These are phyloP conservation scores for Penicillium subrubescens DNA, from an alignment of 495 filamentous ascomycete genomes.

Conservation along the genomic window DNA sequence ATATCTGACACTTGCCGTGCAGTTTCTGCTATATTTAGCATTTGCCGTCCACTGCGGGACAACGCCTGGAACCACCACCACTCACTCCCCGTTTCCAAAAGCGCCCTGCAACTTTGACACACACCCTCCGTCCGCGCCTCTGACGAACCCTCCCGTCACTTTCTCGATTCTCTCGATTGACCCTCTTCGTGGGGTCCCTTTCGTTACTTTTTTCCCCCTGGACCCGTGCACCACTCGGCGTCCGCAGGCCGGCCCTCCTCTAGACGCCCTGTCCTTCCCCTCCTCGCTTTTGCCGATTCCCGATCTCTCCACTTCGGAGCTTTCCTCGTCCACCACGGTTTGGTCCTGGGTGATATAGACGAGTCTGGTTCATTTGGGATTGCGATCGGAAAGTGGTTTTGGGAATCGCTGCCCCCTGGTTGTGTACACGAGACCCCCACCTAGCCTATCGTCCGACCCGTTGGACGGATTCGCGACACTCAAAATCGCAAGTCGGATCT, in stretches of 20 bases:
- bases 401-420: neutral
- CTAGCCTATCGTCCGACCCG: neutral
- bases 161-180: slow-evolving; percentile 3
- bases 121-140: slow-evolving; percentile 6
- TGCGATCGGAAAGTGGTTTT: neutral
- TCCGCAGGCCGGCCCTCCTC: slow-evolving; percentile 2
- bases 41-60: slow-evolving; percentile 32
- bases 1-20: slow-evolving; percentile 35
- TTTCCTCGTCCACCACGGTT: slow-evolving; percentile 12
- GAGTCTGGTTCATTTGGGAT: neutral
- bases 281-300: slow-evolving; percentile 21
- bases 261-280: slow-evolving; percentile 9
- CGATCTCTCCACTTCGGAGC: slow-evolving; percentile 6
- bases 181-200: slow-evolving; percentile 10
- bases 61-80: slow-evolving; percentile 30
- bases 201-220: neutral
- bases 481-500: slow-evolving; percentile 26
- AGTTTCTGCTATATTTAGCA: slow-evolving; percentile 48
- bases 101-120: slow-evolving; percentile 2
- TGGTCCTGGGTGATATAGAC: slow-evolving; percentile 1
- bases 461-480: neutral
- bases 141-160: slow-evolving; percentile 5
- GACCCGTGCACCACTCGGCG: slow-evolving; percentile 16
- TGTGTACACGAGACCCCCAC: slow-evolving; percentile 2
- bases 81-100: slow-evolving; percentile 15